Percentiles rank a stretch among this genome's conserved stretches.
phyloP scores from a whole-genome alignment of 2,329 filamentous ascomycete species.

The Geosmithia putterillii region DNA sequence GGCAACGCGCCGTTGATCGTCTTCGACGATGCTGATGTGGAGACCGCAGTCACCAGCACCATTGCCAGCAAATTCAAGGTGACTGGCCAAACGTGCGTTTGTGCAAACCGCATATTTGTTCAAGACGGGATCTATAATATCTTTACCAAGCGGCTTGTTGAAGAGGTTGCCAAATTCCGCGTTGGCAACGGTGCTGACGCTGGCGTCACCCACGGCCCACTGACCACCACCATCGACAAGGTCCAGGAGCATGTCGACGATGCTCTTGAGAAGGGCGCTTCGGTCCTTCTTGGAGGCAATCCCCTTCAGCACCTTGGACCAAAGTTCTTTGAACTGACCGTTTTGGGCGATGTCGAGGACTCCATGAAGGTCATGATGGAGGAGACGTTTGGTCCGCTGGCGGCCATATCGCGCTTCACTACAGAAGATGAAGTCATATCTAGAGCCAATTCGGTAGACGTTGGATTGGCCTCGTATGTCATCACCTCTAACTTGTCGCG shows the following conservation, averaged over 20 bases:
- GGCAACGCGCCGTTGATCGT: constrained; percentile 58
- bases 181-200: constrained; percentile 13
- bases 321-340: constrained; percentile 57
- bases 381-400: constrained; percentile 63
- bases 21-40: constrained; percentile 52
- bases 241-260: constrained; percentile 51
- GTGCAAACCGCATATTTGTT: constrained; percentile 21
- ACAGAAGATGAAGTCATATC: constrained; percentile 58
- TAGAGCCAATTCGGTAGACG: constrained; percentile 52
- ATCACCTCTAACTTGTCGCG: constrained; percentile 36
- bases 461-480: constrained; percentile 63
- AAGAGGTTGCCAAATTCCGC: constrained; percentile 14
- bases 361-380: constrained; percentile 56
- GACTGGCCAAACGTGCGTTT: constrained; percentile 56
- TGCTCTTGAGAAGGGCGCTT: constrained; percentile 50
- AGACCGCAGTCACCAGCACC: constrained; percentile 44
- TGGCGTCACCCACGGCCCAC: constrained; percentile 16
- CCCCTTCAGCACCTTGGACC: constrained; percentile 43
- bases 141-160: constrained; percentile 15
- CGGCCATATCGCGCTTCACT: constrained; percentile 56
- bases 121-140: constrained; percentile 16
- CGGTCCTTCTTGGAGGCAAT: constrained; percentile 47
- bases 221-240: constrained; percentile 53
- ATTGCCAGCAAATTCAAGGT: constrained; percentile 25
- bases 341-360: constrained; percentile 52